Conservation (phyloP, 2,329 filamentous ascomycete species). For the Remersonia thermophila region DNA sequence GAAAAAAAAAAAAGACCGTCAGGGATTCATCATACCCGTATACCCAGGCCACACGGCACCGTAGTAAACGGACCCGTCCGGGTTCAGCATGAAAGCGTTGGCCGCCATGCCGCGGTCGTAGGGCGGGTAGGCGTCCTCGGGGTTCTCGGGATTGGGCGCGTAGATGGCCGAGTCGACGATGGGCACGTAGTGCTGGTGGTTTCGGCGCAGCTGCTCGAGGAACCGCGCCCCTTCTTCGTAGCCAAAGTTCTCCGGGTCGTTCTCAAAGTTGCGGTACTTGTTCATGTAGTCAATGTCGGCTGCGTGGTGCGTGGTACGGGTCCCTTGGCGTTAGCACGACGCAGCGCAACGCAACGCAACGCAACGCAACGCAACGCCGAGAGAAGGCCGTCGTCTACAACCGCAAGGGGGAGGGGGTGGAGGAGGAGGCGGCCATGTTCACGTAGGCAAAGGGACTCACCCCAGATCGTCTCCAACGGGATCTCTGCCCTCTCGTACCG, state of each 20-base stretch:
- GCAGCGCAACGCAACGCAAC: too few relatives aligned
- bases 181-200: constrained; percentile 56
- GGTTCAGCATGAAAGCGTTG: constrained; percentile 42
- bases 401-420: too few relatives aligned
- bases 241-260: constrained; percentile 45
- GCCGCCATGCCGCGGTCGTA: constrained; percentile 50
- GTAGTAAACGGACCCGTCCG: constrained; percentile 43
- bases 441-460: constrained; percentile 15
- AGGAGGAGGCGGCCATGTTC: too few relatives aligned
- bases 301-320: constrained; percentile 17
- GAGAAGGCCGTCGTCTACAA: too few relatives aligned
- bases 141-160: constrained; percentile 57
- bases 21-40: constrained; percentile 28
- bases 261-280: constrained; percentile 48
- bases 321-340: too few relatives aligned
- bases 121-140: constrained; percentile 47
- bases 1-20: too few relatives aligned
- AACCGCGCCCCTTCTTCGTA: constrained; percentile 47
- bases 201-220: constrained; percentile 47
- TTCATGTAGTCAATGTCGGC: constrained; percentile 64
- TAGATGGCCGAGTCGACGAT: constrained; percentile 66
- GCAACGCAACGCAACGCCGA: too few relatives aligned
- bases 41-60: constrained; percentile 65
- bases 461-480: constrained; percentile 63
- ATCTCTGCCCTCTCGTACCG: constrained; percentile 53